Percentiles rank a stretch among this genome's conserved stretches.
Evolutionary conservation across 129 eudicot genomes (phyloP).

Genomic region (Pittosporum tobira): DNA sequence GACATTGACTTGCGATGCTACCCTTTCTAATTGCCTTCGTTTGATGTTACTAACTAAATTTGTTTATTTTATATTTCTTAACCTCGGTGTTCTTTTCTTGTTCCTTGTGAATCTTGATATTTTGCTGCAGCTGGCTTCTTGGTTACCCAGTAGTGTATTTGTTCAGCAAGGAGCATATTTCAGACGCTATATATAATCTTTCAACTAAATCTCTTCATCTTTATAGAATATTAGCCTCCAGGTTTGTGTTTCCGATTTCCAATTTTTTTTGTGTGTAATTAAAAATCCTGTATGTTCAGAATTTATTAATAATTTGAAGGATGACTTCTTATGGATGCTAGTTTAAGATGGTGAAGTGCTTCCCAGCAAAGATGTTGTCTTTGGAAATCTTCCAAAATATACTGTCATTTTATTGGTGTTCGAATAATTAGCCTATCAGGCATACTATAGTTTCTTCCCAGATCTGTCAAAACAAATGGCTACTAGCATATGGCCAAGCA

Average conservation of each 20-base stretch:
- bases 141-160: slow-evolving; percentile 89
- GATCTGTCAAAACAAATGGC: background rate
- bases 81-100: background rate
- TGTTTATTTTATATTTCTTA: background rate
- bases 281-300: background rate
- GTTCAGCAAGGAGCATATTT: slow-evolving; percentile 66
- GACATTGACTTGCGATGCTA: background rate
- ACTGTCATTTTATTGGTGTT: background rate
- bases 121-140: slow-evolving; percentile 78
- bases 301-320: background rate
- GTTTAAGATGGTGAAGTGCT: background rate
- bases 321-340: background rate
- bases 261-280: background rate
- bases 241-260: slow-evolving; percentile 35
- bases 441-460: too few relatives aligned
- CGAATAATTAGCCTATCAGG: background rate
- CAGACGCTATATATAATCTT: slow-evolving; percentile 71
- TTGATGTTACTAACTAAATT: background rate
- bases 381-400: background rate
- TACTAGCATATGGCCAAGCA: background rate
- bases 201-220: slow-evolving; percentile 71
- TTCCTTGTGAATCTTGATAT: background rate
- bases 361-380: background rate
- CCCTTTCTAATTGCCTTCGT: background rate
- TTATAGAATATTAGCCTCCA: slow-evolving; percentile 47